A percentile compares a stretch with the other conserved stretches of the same genome.
These are phyloP conservation scores for Penicillium sp. DNA, from an alignment of 2,329 filamentous ascomycete species.

Conservation along the genomic window DNA sequence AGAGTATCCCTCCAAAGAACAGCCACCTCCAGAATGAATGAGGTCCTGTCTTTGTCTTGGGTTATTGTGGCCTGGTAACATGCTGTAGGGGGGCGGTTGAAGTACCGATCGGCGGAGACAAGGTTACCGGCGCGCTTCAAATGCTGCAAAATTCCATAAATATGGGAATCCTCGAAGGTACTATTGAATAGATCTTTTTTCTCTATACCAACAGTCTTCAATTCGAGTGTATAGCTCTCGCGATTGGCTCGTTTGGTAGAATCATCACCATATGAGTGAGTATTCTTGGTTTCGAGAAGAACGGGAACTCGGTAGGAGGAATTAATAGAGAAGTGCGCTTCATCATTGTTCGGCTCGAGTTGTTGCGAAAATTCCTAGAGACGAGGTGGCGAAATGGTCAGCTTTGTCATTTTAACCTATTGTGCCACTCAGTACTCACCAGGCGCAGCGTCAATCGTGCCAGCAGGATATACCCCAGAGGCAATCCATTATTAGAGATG, in stretches of 20 bases:
- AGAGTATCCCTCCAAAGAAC: slow-evolving; percentile 39
- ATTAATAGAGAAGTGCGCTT: not conserved
- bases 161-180: slow-evolving; percentile 12
- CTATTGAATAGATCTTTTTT: slow-evolving; percentile 21
- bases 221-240: slow-evolving; percentile 21
- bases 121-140: slow-evolving; percentile 23
- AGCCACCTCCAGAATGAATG: slow-evolving; percentile 30
- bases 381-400: slow-evolving; percentile 7
- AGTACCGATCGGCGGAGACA: slow-evolving; percentile 27
- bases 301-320: slow-evolving; percentile 19
- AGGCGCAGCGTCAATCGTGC: slow-evolving; percentile 30
- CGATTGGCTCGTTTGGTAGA: not conserved
- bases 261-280: slow-evolving; percentile 1
- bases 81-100: slow-evolving; percentile 20
- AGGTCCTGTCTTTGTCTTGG: slow-evolving; percentile 14
- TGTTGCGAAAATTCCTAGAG: slow-evolving; percentile 22
- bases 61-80: slow-evolving; percentile 35
- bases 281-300: slow-evolving; percentile 13
- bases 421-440: slow-evolving; percentile 25
- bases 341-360: not conserved
- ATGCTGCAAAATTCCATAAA: slow-evolving; percentile 23
- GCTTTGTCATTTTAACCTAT: not conserved
- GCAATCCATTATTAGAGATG: slow-evolving; percentile 16
- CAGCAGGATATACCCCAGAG: slow-evolving; percentile 35
- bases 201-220: slow-evolving; percentile 16